Evolutionary conservation across 805 yeast species (phyloP), one percentile per base, ranked within the genome.

Genomic region (Spathaspora gorwiae): DNA sequence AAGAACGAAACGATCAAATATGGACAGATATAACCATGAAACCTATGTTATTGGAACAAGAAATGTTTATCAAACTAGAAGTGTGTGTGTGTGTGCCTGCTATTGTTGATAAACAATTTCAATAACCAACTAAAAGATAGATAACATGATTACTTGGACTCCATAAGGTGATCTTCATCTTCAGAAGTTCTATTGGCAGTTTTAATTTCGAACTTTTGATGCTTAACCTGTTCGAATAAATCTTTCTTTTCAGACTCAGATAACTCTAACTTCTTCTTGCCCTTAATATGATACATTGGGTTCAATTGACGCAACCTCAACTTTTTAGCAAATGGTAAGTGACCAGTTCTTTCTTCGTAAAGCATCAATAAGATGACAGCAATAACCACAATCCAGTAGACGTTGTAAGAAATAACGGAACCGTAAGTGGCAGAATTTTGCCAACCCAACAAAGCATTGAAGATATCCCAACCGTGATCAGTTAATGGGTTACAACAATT

Each of bases 381-480:
- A 50, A 85, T 84, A 45, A 90, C 59, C 33, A 66, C 63, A 42
- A 90, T 54, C 97, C 97, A 90, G 73, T 90, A 90, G 49, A 83
- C 52, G 69, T 88, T 88, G 73, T 90, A 90, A 35, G 90, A 79
- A 40, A 90, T 68, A 47, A 90, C 89, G 3, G 96, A 86, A 45
- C 96, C 95, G 61, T 87, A 77, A 53, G 95, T 87, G 49, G 96
- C 97, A 40, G 95, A 79, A 71, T 90, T 90, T 71, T 89, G 95
- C 97, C 97, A 90, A 50, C 97, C 97, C 50, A 90, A 72, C 44
- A 90, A 64, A 27, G 97, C 86, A 62, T 90, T 90, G 76, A 90
- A 90, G 52, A 90, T 81, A 76, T 88, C 96, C 97, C 97, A 90
- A 69, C 97, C 97, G 55, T 83, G 81, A 65, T 84, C 90, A 46